Percentiles rank a stretch among this genome's conserved stretches.
These are phyloP conservation scores for Phytophthora uliginosa DNA, from an alignment of 352 stramenopile species.

Conservation along the genomic window DNA sequence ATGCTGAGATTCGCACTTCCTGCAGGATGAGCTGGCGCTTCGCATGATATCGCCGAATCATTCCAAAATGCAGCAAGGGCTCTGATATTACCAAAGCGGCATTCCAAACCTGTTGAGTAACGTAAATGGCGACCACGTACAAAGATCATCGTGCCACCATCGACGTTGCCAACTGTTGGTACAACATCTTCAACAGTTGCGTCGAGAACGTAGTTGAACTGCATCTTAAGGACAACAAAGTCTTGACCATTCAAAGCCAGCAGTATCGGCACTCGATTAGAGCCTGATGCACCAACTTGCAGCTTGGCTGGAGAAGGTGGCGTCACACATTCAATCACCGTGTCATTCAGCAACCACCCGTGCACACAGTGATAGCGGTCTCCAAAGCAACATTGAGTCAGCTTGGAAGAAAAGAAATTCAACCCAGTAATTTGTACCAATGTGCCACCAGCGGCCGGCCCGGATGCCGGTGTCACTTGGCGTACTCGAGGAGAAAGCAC, in stretches of 20 bases:
- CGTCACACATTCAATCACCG: conserved; percentile 43
- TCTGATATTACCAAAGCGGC: conserved; percentile 56
- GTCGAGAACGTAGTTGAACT: conserved; percentile 76
- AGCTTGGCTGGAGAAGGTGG: conserved; percentile 43
- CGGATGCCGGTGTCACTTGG: conserved; percentile 51
- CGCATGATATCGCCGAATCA: conserved; percentile 61
- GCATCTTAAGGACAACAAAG: conserved; percentile 44
- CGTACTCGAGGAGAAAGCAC: conserved; percentile 56
- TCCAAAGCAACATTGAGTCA: conserved; percentile 75
- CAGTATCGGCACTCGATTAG: conserved; percentile 53
- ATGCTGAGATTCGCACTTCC: conserved; percentile 51
- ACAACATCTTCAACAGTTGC: conserved; percentile 49
- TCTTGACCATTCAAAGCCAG: conserved; percentile 88
- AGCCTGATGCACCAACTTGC: conserved; percentile 10
- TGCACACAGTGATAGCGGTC: conserved; percentile 44
- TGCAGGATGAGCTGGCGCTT: conserved; percentile 50
- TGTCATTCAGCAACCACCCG: conserved; percentile 47
- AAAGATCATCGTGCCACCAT: conserved; percentile 67
- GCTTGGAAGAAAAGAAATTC: conserved; percentile 68
- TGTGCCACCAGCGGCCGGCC: conserved; percentile 62
- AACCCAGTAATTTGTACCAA: conserved; percentile 60
- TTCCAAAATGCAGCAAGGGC: conserved; percentile 72
- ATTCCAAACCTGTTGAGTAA: conserved; percentile 59
- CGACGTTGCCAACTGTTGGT: conserved; percentile 51
- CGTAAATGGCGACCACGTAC: conserved; percentile 75